Percentiles rank a stretch among this genome's conserved stretches.
Conservation (phyloP, 768 basidiomycete genomes). For the Tricholoma matsutake region DNA sequence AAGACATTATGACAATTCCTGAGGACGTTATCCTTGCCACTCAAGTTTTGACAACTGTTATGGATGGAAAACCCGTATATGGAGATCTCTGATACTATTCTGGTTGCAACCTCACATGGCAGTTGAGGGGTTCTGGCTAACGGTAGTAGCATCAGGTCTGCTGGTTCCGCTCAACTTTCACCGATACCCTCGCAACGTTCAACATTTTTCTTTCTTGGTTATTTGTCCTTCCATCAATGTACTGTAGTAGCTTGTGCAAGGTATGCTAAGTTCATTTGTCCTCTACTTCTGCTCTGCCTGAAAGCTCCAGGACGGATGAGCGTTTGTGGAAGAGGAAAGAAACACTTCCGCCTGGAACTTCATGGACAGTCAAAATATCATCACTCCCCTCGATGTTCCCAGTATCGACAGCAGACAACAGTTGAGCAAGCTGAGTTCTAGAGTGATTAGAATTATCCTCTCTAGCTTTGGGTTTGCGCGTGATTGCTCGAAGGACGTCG, state of each 20-base stretch:
- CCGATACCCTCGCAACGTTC: slow-evolving; percentile 2
- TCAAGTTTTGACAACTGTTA: slow-evolving; percentile 67
- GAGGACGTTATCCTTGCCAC: slow-evolving; percentile 59
- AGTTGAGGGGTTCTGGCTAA: background rate
- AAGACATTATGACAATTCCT: slow-evolving; percentile 74
- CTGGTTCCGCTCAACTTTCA: slow-evolving; percentile 11
- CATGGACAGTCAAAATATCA: slow-evolving; percentile 27
- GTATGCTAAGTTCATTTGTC: background rate
- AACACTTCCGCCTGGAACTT: slow-evolving; percentile 63
- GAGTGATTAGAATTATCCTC: background rate
- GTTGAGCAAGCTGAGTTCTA: slow-evolving; percentile 13
- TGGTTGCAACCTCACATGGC: background rate
- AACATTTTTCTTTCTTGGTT: background rate
- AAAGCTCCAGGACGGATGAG: slow-evolving; percentile 24
- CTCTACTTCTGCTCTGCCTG: slow-evolving; percentile 2
- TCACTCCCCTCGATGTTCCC: slow-evolving; percentile 41
- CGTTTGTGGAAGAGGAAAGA: slow-evolving; percentile 75
- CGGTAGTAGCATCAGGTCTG: background rate
- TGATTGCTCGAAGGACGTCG: slow-evolving; percentile 49
- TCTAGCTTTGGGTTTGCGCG: slow-evolving; percentile 4
- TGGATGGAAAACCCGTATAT: slow-evolving; percentile 63
- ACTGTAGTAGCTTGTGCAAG: background rate
- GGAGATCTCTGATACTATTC: slow-evolving; percentile 26
- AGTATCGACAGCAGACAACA: slow-evolving; percentile 46
- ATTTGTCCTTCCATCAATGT: background rate